Base-by-base conservation (phyloP, 1,284 basidiomycete genomes). In the Moesziomyces sp. region DNA sequence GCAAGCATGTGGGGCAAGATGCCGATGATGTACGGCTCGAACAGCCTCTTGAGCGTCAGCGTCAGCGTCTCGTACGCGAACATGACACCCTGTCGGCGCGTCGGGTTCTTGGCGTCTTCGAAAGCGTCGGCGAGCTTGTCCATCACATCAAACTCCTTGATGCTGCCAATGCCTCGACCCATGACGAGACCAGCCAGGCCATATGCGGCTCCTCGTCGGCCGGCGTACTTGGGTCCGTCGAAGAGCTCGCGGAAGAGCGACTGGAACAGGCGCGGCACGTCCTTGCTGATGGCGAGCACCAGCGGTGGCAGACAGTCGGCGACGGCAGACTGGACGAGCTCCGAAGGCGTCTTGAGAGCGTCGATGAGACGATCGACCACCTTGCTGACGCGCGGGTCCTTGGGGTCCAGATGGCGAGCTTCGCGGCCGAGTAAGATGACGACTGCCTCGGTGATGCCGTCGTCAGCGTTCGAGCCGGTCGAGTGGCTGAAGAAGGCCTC, bases 281-380 rank as follows among this genome's bases (percentile, higher is more conserved):
- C 83, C 45, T 81, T 65, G 54, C 87, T 87, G 87, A 93, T 91
- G 45, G 90, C 86, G 43, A 88, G 88, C 44, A 96, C 92, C 7
- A 99, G 88, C 1, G 94, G 93, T 0, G 93, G 91, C 10, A 99
- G 87, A 86, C 86, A 86, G 61, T 98, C 97, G 0, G 95, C 93
- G 0, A 99, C 94, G 0, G 97, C 96, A 54, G 93, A 91, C 84
- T 99, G 96, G 0, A 99, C 97, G 76, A 96, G 91, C 84, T 99
- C 97, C 0, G 94, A 91, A 0, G 97, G 97, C 0, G 95, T 99
- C 85, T 92, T 92, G 70, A 99, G 87, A 0, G 96, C 93, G 24
- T 93, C 92, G 7, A 97, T 89, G 21, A 99, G 87, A n/a, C 94
- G 88, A 69, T 94, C 91, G 10, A 98, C 91, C 66, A 98, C 93